These are phyloP conservation scores for Rhododendron mucronatum DNA, from an alignment of 148 eudicot genomes.

Conservation along the genomic window DNA sequence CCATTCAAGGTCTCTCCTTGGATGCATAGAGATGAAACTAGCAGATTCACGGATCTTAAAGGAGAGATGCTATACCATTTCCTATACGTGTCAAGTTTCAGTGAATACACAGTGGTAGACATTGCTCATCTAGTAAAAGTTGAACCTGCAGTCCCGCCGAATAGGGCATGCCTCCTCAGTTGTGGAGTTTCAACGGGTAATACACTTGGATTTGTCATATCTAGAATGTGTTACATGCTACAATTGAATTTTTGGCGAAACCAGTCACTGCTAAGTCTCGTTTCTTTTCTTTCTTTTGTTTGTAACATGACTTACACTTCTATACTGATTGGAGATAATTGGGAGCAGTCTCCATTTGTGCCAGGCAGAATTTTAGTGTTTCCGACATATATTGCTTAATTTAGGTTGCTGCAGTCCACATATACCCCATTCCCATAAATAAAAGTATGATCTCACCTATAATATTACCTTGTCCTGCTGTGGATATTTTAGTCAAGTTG, in stretches of 20 bases:
- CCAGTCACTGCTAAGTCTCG: too few relatives aligned
- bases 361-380: background rate
- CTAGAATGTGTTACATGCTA: background rate
- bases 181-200: constrained; percentile 94
- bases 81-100: constrained; percentile 63
- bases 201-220: background rate
- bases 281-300: too few relatives aligned
- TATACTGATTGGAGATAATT: background rate
- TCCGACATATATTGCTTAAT: background rate
- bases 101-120: constrained; percentile 76
- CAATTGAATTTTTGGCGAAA: background rate
- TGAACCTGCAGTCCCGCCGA: constrained; percentile 63
- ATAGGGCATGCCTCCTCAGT: constrained; percentile 83
- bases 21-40: constrained; percentile 71
- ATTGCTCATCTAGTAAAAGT: constrained; percentile 54
- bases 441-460: background rate
- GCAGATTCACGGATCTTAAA: constrained; percentile 65
- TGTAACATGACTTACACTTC: background rate
- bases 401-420: background rate
- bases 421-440: background rate
- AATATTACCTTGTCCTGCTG: background rate
- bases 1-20: constrained; percentile 59
- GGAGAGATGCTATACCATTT: constrained; percentile 71
- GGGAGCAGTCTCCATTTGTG: background rate
- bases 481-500: background rate